These are phyloP conservation scores for Fusarium sp. DNA, from an alignment of 2,329 filamentous ascomycete species.

Conservation along the genomic window DNA sequence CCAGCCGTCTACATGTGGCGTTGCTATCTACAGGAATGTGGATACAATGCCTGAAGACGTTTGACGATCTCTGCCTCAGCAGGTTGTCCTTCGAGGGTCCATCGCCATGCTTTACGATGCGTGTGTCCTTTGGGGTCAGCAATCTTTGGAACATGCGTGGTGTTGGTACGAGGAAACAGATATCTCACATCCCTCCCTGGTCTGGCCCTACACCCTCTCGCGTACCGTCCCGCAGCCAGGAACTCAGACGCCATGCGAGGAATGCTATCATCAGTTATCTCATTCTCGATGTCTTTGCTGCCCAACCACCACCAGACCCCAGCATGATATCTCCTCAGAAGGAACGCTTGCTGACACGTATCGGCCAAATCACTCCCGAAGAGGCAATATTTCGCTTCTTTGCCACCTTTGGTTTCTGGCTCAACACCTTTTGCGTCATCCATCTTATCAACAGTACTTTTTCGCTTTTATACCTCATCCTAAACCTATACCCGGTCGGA, in stretches of 20 bases:
- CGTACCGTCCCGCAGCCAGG: conserved; percentile 6
- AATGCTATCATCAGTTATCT: conserved; percentile 13
- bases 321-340: conserved; percentile 17
- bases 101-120: not conserved
- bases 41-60: conserved; percentile 29
- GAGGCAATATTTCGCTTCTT: conserved; percentile 27
- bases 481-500: conserved; percentile 14
- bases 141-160: conserved; percentile 33
- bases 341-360: conserved; percentile 10
- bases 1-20: conserved; percentile 25
- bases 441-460: conserved; percentile 28
- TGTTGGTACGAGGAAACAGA: conserved; percentile 6
- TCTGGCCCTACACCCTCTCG: not conserved
- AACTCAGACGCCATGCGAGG: conserved; percentile 9
- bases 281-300: conserved; percentile 23
- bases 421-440: conserved; percentile 32
- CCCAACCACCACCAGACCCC: conserved; percentile 10
- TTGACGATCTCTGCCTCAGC: conserved; percentile 26
- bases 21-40: conserved; percentile 28
- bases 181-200: conserved; percentile 12
- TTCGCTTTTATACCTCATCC: not conserved
- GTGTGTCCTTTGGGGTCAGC: conserved; percentile 2
- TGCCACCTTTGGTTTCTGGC: conserved; percentile 22
- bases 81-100: not conserved
- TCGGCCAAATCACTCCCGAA: not conserved